These are phyloP conservation scores for Corniculantispora saksenae DNA, from an alignment of 2,329 filamentous ascomycete genomes.

Conservation along the genomic window DNA sequence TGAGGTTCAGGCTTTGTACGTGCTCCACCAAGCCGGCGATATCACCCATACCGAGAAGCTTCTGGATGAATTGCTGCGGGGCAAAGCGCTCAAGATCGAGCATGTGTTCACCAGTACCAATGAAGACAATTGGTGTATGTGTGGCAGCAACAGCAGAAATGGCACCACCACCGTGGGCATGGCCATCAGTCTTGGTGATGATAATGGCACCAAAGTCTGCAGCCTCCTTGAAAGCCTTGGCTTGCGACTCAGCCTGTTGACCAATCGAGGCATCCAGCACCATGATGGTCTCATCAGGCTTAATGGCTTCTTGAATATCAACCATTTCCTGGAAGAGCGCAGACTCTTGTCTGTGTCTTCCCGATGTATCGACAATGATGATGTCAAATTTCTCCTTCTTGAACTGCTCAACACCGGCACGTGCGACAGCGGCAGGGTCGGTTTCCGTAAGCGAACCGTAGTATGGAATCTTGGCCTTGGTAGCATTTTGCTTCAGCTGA, in stretches of 20 bases:
- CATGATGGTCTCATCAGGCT: slow-evolving; percentile 95
- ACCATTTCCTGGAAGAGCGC: slow-evolving; percentile 97
- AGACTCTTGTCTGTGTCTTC: slow-evolving; percentile 90
- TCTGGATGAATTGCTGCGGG: slow-evolving; percentile 89
- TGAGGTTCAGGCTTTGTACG: slow-evolving; percentile 90
- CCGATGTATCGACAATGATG: slow-evolving; percentile 97
- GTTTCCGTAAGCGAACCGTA: slow-evolving; percentile 96
- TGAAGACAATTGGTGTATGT: slow-evolving; percentile 94
- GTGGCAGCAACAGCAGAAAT: slow-evolving; percentile 97
- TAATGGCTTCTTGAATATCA: slow-evolving; percentile 87
- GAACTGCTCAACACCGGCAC: slow-evolving; percentile 97
- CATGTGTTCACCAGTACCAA: slow-evolving; percentile 97
- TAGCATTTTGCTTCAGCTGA: slow-evolving; percentile 97
- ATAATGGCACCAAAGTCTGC: slow-evolving; percentile 98
- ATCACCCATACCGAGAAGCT: slow-evolving; percentile 95
- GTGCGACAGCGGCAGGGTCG: slow-evolving; percentile 88
- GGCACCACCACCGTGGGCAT: slow-evolving; percentile 91
- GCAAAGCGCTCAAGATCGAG: slow-evolving; percentile 91
- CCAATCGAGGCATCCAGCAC: slow-evolving; percentile 96
- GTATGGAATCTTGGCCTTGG: slow-evolving; percentile 98
- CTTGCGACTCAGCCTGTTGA: slow-evolving; percentile 91
- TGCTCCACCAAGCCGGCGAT: slow-evolving; percentile 95
- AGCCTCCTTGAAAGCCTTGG: slow-evolving; percentile 94
- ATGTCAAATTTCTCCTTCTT: slow-evolving; percentile 98
- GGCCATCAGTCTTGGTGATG: slow-evolving; percentile 97